Conservation (phyloP, 495 filamentous ascomycete genomes). For the Aspergillus cavernicola region DNA sequence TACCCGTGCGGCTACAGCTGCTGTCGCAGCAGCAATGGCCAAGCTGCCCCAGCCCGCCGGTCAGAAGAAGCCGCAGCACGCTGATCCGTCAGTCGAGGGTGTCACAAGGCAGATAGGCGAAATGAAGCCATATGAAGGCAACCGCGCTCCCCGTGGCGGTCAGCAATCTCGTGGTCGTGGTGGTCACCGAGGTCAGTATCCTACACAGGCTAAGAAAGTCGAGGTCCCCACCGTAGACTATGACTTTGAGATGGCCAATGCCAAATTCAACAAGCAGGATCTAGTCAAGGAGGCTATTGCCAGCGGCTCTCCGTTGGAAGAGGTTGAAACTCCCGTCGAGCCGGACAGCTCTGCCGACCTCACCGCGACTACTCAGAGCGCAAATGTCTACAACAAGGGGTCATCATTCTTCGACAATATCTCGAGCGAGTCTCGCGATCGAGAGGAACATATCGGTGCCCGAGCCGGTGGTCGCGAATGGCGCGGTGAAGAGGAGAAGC, state of each 20-base stretch:
- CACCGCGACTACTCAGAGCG: slow-evolving; percentile 32
- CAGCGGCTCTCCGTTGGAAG: slow-evolving; percentile 62
- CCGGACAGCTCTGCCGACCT: slow-evolving; percentile 33
- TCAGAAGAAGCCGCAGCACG: slow-evolving; percentile 41
- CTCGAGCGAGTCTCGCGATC: slow-evolving; percentile 84
- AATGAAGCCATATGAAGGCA: slow-evolving; percentile 66
- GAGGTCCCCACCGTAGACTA: slow-evolving; percentile 88
- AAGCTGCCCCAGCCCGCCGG: slow-evolving; percentile 57
- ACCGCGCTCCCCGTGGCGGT: slow-evolving; percentile 49
- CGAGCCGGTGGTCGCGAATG: slow-evolving; percentile 83
- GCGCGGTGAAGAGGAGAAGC: slow-evolving; percentile 86
- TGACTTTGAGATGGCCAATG: slow-evolving; percentile 89
- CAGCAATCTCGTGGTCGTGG: slow-evolving; percentile 53
- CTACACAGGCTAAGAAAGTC: slow-evolving; percentile 56
- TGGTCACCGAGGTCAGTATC: slow-evolving; percentile 51
- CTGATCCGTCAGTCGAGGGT: slow-evolving; percentile 62
- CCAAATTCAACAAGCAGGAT: slow-evolving; percentile 98
- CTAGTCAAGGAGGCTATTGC: slow-evolving; percentile 88
- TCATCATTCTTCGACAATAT: slow-evolving; percentile 97
- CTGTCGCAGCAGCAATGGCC: slow-evolving; percentile 87
- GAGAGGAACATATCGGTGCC: slow-evolving; percentile 65
- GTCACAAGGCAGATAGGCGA: slow-evolving; percentile 82
- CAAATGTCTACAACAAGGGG: slow-evolving; percentile 69
- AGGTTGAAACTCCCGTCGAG: slow-evolving; percentile 38
- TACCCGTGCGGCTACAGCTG: slow-evolving; percentile 76